Conservation (phyloP, 495 filamentous ascomycete species). For the Gamarada debralockiae region DNA sequence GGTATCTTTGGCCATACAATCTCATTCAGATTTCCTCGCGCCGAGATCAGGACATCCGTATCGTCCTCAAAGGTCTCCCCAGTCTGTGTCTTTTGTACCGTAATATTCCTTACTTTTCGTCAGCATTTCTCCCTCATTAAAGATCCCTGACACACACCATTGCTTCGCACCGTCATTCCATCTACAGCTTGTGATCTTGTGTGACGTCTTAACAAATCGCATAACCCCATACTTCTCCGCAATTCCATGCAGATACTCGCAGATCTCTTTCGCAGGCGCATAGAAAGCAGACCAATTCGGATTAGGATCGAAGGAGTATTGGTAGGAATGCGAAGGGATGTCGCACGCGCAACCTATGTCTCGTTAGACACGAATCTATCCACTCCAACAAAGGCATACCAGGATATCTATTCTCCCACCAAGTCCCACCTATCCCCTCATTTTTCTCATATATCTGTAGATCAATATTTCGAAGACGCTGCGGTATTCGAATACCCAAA, state of each 20-base stretch:
- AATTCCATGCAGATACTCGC: slow-evolving; percentile 58
- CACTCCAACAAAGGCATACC: slow-evolving; percentile 40
- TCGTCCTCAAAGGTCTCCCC: slow-evolving; percentile 18
- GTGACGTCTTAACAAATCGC: slow-evolving; percentile 41
- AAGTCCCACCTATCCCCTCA: slow-evolving; percentile 61
- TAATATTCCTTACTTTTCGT: slow-evolving; percentile 32
- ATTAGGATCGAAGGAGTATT: slow-evolving; percentile 62
- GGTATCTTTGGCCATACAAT: slow-evolving; percentile 45
- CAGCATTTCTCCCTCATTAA: slow-evolving; percentile 47
- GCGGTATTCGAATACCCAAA: slow-evolving; percentile 31
- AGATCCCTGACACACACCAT: slow-evolving; percentile 41
- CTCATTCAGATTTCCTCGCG: slow-evolving; percentile 35
- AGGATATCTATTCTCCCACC: slow-evolving; percentile 69
- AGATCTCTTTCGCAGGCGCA: slow-evolving; percentile 60
- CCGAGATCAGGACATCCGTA: slow-evolving; percentile 25
- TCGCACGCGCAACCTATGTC: slow-evolving; percentile 32
- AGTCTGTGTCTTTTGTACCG: slow-evolving; percentile 24
- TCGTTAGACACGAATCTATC: not conserved
- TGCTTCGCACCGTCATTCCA: slow-evolving; percentile 45
- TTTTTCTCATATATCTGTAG: slow-evolving; percentile 73
- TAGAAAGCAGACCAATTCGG: slow-evolving; percentile 63
- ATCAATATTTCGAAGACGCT: slow-evolving; percentile 32
- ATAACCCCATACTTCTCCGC: slow-evolving; percentile 60
- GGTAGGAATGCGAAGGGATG: slow-evolving; percentile 70
- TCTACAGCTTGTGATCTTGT: slow-evolving; percentile 42